These are phyloP conservation scores for Phytophthora niederhauseri DNA, from an alignment of 352 stramenopile genomes.

Conservation along the genomic window DNA sequence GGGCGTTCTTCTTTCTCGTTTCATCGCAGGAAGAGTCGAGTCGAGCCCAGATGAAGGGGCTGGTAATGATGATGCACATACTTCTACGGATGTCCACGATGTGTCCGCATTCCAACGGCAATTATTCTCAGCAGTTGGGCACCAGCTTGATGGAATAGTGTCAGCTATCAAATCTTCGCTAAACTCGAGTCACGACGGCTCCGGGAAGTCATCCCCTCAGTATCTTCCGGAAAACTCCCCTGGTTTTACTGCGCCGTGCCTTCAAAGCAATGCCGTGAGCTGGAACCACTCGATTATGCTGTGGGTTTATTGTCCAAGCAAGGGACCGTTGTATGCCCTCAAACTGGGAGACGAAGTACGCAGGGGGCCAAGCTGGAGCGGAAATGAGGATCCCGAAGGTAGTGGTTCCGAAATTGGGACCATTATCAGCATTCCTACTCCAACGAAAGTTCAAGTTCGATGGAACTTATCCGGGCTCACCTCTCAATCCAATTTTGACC, in stretches of 20 bases:
- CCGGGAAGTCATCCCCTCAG: conserved; percentile 20
- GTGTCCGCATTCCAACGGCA: conserved; percentile 67
- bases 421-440: conserved; percentile 50
- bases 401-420: conserved; percentile 37
- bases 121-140: conserved; percentile 65
- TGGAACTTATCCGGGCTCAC: conserved; percentile 45
- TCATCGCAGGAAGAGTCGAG: conserved; percentile 47
- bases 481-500: conserved; percentile 58
- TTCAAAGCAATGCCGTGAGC: conserved; percentile 36
- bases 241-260: conserved; percentile 46
- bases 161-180: conserved; percentile 28
- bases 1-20: conserved; percentile 64
- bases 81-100: conserved; percentile 34
- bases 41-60: conserved; percentile 22
- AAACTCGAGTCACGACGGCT: neutral
- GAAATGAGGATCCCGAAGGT: conserved; percentile 25
- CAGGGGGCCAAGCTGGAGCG: conserved; percentile 56
- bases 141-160: conserved; percentile 65
- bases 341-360: conserved; percentile 75
- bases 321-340: conserved; percentile 52
- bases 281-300: conserved; percentile 86
- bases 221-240: conserved; percentile 50
- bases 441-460: conserved; percentile 55
- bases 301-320: conserved; percentile 65
- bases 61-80: conserved; percentile 6